phyloP scores from a whole-genome alignment of 2,329 filamentous ascomycete species.

The Cryphonectria carpinicola region DNA sequence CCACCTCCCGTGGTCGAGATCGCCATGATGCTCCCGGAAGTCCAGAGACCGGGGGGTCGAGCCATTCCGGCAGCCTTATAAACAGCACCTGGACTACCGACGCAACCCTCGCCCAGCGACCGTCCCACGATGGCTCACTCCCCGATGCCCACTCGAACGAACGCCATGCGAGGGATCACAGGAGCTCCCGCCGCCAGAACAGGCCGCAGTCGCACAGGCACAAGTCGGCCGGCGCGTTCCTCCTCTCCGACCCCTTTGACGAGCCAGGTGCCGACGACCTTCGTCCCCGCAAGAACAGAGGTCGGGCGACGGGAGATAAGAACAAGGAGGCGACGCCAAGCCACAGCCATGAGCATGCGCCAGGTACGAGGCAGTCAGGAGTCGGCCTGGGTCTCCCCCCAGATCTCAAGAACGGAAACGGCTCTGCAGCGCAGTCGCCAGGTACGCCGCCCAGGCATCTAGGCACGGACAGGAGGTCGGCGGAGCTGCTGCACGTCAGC shows the following conservation, averaged over 20 bases:
- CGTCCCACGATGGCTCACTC: conserved; percentile 21
- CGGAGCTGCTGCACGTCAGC: conserved; percentile 34
- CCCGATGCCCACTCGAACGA: background rate
- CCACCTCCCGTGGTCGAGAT: conserved; percentile 7
- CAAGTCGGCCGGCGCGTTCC: conserved; percentile 54
- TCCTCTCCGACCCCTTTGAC: conserved; percentile 49
- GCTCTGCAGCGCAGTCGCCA: conserved; percentile 16
- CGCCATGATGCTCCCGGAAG: conserved; percentile 37
- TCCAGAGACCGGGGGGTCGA: conserved; percentile 50
- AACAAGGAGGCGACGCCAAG: conserved; percentile 22
- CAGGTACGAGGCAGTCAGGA: conserved; percentile 14
- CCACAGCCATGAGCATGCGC: conserved; percentile 16
- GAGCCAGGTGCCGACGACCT: conserved; percentile 38
- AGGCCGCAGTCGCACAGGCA: conserved; percentile 47
- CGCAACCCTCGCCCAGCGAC: conserved; percentile 30
- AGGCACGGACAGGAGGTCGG: conserved; percentile 28
- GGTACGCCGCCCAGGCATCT: conserved; percentile 19
- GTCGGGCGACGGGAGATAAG: conserved; percentile 23
- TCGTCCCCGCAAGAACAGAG: conserved; percentile 33
- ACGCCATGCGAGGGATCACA: conserved; percentile 22
- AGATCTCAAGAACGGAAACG: conserved; percentile 11
- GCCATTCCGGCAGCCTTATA: conserved; percentile 39
- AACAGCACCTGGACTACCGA: conserved; percentile 26
- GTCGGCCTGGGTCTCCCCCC: conserved; percentile 15
- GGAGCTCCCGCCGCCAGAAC: conserved; percentile 21